Conservation (phyloP, 1,284 basidiomycete species). For the Cerioporus squamosus region DNA sequence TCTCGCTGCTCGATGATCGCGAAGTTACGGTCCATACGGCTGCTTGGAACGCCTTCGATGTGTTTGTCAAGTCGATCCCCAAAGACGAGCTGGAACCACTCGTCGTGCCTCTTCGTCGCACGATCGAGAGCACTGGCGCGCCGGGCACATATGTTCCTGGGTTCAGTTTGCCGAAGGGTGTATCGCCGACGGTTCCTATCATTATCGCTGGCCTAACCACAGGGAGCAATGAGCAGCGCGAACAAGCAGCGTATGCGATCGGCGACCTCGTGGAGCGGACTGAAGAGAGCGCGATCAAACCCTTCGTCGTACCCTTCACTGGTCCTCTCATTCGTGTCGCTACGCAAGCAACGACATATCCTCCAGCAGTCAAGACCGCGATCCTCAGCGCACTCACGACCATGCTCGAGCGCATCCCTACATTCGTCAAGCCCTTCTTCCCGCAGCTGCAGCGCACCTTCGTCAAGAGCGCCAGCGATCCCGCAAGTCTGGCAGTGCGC, state of each 20-base stretch:
- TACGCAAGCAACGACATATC: slow-evolving; percentile 85
- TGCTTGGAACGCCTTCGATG: slow-evolving; percentile 86
- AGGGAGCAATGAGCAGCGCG: slow-evolving; percentile 84
- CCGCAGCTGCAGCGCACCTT: slow-evolving; percentile 97
- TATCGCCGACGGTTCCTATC: slow-evolving; percentile 87
- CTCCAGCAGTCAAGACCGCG: slow-evolving; percentile 89
- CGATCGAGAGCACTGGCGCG: slow-evolving; percentile 86
- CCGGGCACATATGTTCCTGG: slow-evolving; percentile 85
- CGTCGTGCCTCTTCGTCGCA: slow-evolving; percentile 87
- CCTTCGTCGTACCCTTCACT: slow-evolving; percentile 95
- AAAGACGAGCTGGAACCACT: slow-evolving; percentile 94
- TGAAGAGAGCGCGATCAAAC: slow-evolving; percentile 88
- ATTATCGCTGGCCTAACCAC: slow-evolving; percentile 88
- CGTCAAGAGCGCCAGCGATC: slow-evolving; percentile 90
- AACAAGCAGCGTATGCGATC: slow-evolving; percentile 94
- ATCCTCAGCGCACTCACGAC: slow-evolving; percentile 84
- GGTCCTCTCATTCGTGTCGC: slow-evolving; percentile 96
- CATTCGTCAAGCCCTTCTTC: slow-evolving; percentile 97
- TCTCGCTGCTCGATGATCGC: slow-evolving; percentile 85
- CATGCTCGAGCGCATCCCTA: slow-evolving; percentile 85
- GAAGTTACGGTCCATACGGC: slow-evolving; percentile 78
- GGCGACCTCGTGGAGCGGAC: slow-evolving; percentile 94
- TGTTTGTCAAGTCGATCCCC: slow-evolving; percentile 88
- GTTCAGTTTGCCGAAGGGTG: slow-evolving; percentile 89
- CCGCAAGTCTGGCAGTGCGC: slow-evolving; percentile 81